phyloP scores from a whole-genome alignment of 2,329 filamentous ascomycete genomes.

The Sporothrix phasma region DNA sequence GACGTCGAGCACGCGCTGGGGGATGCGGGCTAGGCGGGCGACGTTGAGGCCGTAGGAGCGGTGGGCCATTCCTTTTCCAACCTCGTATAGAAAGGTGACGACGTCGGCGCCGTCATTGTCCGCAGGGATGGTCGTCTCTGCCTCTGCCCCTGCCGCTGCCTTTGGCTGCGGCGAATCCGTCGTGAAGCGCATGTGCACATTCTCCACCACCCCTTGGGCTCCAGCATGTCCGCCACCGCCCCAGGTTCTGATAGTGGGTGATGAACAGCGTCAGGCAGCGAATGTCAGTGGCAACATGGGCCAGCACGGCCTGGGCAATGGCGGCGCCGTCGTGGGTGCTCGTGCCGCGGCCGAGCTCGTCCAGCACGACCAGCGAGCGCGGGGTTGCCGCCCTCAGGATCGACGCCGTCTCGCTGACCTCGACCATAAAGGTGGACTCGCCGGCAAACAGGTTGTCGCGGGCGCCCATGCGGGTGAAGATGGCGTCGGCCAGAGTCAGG shows the following conservation, averaged over 20 bases:
- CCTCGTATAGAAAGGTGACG: conserved; percentile 87
- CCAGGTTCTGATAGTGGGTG: conserved; percentile 89
- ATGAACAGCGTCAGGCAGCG: conserved; percentile 85
- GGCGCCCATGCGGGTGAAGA: conserved; percentile 92
- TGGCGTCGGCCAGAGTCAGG: conserved; percentile 78
- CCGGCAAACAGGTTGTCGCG: conserved; percentile 92
- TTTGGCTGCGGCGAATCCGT: conserved; percentile 4
- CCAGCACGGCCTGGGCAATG: conserved; percentile 84
- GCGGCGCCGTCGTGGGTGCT: conserved; percentile 93
- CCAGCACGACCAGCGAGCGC: conserved; percentile 77
- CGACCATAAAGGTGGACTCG: conserved; percentile 97
- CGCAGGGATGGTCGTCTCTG: background rate
- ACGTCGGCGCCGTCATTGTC: background rate
- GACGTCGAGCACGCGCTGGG: conserved; percentile 63
- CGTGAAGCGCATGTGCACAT: conserved; percentile 91
- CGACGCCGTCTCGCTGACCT: conserved; percentile 82
- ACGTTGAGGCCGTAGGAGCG: conserved; percentile 93
- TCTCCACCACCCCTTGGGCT: conserved; percentile 50
- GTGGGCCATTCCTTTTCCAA: conserved; percentile 83
- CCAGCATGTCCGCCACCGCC: conserved; percentile 60
- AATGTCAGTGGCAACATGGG: conserved; percentile 67
- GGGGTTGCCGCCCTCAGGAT: conserved; percentile 85
- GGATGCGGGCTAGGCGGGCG: conserved; percentile 73
- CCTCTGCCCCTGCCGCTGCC: conserved; percentile 4
- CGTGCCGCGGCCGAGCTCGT: conserved; percentile 89